Evolutionary conservation across 1,284 basidiomycete genomes (phyloP).

Genomic region (Sutorius eximius): DNA sequence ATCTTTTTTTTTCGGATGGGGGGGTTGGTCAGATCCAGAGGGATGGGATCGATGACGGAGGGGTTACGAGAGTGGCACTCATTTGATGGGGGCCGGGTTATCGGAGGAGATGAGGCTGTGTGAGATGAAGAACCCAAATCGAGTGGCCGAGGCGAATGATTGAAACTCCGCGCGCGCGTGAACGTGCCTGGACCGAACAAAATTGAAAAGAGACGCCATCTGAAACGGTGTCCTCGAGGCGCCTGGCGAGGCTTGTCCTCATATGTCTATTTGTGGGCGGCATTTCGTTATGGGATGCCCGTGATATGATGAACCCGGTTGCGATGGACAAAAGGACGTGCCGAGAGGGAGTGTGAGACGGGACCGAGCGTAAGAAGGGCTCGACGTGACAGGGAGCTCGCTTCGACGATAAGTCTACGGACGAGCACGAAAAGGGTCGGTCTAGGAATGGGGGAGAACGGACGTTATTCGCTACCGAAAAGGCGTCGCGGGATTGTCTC

Average conservation of each 20-base stretch:
- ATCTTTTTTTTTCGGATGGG: constrained; percentile 2
- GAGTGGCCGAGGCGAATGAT: constrained; percentile 20
- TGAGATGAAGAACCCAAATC: constrained; percentile 21
- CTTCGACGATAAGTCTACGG: constrained; percentile 23
- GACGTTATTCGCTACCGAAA: constrained; percentile 42
- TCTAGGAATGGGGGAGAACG: constrained; percentile 11
- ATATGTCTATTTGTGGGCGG: constrained; percentile 26
- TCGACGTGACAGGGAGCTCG: constrained; percentile 13
- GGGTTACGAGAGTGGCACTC: constrained; percentile 17
- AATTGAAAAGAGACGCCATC: constrained; percentile 27
- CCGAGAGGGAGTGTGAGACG: constrained; percentile 4
- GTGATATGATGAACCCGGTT: constrained; percentile 25
- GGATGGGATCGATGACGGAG: constrained; percentile 20
- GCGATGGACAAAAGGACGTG: constrained; percentile 20
- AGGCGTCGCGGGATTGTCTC: constrained; percentile 32
- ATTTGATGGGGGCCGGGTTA: constrained; percentile 19
- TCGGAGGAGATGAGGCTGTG: constrained; percentile 27
- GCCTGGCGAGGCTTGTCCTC: constrained; percentile 7
- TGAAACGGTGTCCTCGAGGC: constrained; percentile 34
- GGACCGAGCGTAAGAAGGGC: constrained; percentile 17
- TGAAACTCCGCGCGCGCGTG: constrained; percentile 26
- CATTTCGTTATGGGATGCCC: constrained; percentile 15
- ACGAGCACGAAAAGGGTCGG: constrained; percentile 7
- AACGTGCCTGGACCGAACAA: constrained; percentile 27
- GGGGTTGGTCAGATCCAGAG: constrained; percentile 4